Conservation (phyloP, 2,329 filamentous ascomycete genomes). For the Calonectria henricotiae region DNA sequence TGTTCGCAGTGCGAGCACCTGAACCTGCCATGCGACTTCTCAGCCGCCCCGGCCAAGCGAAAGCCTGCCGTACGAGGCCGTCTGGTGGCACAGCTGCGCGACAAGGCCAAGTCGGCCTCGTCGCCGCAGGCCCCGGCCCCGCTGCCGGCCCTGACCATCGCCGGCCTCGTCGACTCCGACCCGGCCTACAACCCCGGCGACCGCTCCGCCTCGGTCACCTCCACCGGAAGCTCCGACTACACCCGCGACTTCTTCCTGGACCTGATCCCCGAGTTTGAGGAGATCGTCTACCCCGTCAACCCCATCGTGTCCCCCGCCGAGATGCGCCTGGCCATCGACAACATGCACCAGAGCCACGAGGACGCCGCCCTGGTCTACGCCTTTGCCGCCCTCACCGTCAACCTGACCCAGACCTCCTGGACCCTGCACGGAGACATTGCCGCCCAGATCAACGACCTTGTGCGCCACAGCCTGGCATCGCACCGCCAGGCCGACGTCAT, state of each 20-base stretch:
- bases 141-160: slow-evolving; percentile 24
- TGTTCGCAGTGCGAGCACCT: slow-evolving; percentile 60
- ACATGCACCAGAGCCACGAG: slow-evolving; percentile 56
- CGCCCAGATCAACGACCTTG: slow-evolving; percentile 53
- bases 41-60: slow-evolving; percentile 55
- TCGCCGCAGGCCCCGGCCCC: slow-evolving; percentile 32
- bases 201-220: slow-evolving; percentile 33
- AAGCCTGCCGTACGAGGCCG: slow-evolving; percentile 57
- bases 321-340: slow-evolving; percentile 53
- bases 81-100: slow-evolving; percentile 58
- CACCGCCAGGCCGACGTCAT: slow-evolving; percentile 52
- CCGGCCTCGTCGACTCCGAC: slow-evolving; percentile 48
- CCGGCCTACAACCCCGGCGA: not conserved
- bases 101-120: slow-evolving; percentile 44
- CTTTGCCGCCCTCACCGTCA: slow-evolving; percentile 58
- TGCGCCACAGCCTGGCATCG: slow-evolving; percentile 51
- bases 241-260: slow-evolving; percentile 55
- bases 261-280: slow-evolving; percentile 57
- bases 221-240: slow-evolving; percentile 45
- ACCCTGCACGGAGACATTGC: slow-evolving; percentile 53
- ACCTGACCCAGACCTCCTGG: slow-evolving; percentile 55
- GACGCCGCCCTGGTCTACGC: slow-evolving; percentile 59
- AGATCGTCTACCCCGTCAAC: slow-evolving; percentile 59
- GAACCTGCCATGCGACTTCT: slow-evolving; percentile 57
- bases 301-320: slow-evolving; percentile 56